These are phyloP conservation scores for Auriscalpium orientale DNA, from an alignment of 768 basidiomycete genomes.

Conservation along the genomic window DNA sequence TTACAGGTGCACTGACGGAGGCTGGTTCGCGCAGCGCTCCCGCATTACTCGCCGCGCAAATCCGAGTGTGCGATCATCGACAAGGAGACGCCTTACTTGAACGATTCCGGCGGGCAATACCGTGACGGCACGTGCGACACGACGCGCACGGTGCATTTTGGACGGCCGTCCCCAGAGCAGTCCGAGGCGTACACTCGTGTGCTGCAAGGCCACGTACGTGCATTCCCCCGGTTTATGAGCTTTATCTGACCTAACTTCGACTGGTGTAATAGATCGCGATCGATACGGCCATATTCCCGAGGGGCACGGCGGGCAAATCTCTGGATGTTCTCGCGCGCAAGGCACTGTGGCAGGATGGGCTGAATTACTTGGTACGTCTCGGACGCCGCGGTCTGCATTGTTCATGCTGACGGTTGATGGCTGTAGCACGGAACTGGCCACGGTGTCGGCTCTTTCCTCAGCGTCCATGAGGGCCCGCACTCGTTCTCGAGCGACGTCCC, in stretches of 20 bases:
- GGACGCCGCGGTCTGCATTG: neutral
- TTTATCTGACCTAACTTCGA: conserved; percentile 14
- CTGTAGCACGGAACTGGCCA: conserved; percentile 84
- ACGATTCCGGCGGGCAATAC: conserved; percentile 90
- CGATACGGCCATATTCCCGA: conserved; percentile 84
- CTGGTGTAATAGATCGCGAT: conserved; percentile 74
- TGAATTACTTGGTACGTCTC: conserved; percentile 64
- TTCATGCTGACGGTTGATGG: neutral
- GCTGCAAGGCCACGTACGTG: conserved; percentile 87
- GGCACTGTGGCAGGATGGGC: conserved; percentile 79
- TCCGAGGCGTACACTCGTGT: conserved; percentile 92
- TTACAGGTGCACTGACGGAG: neutral
- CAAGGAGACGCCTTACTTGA: conserved; percentile 77
- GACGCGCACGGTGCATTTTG: conserved; percentile 79
- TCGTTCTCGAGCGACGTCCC: conserved; percentile 65
- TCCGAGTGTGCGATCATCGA: conserved; percentile 64
- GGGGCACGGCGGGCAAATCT: conserved; percentile 76
- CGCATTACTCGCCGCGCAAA: conserved; percentile 84
- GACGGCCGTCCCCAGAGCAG: conserved; percentile 77
- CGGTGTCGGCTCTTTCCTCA: conserved; percentile 82
- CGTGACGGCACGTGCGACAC: conserved; percentile 87
- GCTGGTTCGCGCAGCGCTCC: conserved; percentile 49
- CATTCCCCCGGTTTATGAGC: conserved; percentile 8
- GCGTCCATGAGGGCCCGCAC: conserved; percentile 79
- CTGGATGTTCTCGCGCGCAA: conserved; percentile 87